Base-by-base conservation (phyloP, 2,329 filamentous ascomycete genomes). In the Hymenotorrendiella dingleyae region DNA sequence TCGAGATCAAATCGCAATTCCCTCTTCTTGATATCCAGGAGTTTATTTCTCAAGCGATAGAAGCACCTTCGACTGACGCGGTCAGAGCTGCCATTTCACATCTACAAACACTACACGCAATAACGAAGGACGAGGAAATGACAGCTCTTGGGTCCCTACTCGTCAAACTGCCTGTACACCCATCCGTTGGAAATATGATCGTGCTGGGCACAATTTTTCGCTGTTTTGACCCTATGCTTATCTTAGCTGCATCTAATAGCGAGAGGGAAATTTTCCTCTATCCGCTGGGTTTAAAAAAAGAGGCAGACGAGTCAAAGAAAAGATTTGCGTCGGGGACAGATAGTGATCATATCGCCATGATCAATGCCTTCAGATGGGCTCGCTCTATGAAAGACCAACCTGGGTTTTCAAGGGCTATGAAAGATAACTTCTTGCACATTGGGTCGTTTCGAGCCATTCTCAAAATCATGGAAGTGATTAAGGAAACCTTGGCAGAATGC, bases 1-100 rank as follows among this genome's bases (percentile, higher is more conserved):
- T 98, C 3, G 90, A 87, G 0, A 89, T 96, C 29, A 86, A 91
- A 86, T 87, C n/a, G 94, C 95, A 86, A 86, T 87, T 3, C 82
- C 93, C 45, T 70, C 74, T 41, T 83, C 95, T 53, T 72, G 93
- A 2, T 54, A 85, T 96, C 2, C 74, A 80, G 5, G 70, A 68
- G 3, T 97, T 97, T 67, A 73, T 98, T 8, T 80, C 81, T 1
- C 81, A 85, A 24, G 91, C 89, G 0, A 80, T 94, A 6, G 94
- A 90, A 1, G 90, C 91, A 0, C 91, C 91, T 0, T 84, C 86
- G 46, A 82, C 76, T 12, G 71, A 82, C 1, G 88, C 90, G 8
- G 86, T 98, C 11, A 84, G 91, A 50, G 86, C 84, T 12, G 91
- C 93, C 1, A 70, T 97, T 47, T 74, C 70, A 50, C 72, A 93